Base-by-base conservation (phyloP, 495 filamentous ascomycete genomes). In the Neohortaea acidophila region DNA sequence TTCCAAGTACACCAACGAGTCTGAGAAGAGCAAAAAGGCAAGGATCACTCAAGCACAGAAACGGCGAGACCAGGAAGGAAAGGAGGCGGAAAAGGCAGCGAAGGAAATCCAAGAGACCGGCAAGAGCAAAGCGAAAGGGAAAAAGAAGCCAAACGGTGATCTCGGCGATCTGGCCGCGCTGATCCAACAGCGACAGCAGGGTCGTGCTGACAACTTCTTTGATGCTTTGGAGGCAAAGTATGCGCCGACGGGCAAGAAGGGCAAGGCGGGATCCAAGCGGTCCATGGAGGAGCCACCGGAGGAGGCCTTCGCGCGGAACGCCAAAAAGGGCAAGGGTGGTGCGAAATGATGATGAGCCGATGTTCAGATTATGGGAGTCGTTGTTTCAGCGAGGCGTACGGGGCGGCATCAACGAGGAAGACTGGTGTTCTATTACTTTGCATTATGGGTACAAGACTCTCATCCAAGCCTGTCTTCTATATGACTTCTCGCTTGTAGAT, bases 151-250 rank as follows among this genome's bases (percentile, higher is more conserved):
- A 17, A 51, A 44, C 12, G 53, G 55, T 28, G 58, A 57, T 34
- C 61, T 58, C 39, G 36, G 42, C n/a, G 69, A 63, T 30, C 60
- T 81, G 22, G 64, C 63, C 15, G 70, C 65, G 2, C 38, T 81
- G 46, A 81, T 82, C 36, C 64, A 72, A 46, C 57, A 62, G 45
- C 61, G 69, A 20, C 68, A 74, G 48, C 56, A 65, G 43, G 53
- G 57, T 14, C 61, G 72, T 9, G 60, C 56, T 6, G 63, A 51
- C 18, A 54, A 56, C 14, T 77, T 93, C 53, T 57, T 85, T 17
- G 77, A 78, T 30, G 53, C 64, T 32, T 47, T 92, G 21, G 81
- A 77, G 43, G 81, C 72, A 19, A 86, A 82, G 60, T 91, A 89
- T 52, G 70, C 64, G 25, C 32, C 60, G 19, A 55, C 59, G 49